Evolutionary conservation across 768 basidiomycete species (phyloP).

Genomic region (Lactarius quietus): DNA sequence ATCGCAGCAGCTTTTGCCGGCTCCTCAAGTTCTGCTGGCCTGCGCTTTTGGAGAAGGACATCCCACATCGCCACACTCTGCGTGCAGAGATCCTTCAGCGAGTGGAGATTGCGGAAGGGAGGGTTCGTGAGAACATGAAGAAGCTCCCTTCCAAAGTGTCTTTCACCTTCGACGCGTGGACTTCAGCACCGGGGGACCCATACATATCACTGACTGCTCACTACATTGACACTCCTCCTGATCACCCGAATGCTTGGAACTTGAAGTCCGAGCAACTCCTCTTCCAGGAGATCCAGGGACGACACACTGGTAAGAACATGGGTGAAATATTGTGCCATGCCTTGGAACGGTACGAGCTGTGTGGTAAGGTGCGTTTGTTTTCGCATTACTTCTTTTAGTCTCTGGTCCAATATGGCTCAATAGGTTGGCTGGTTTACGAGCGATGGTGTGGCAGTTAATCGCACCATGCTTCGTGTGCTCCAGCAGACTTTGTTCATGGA

Average conservation of each 20-base stretch:
- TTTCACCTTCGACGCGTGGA: no score
- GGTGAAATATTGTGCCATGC: not conserved
- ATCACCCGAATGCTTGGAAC: not conserved
- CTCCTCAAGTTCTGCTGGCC: not conserved
- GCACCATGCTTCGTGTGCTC: not conserved
- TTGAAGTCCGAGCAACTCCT: not conserved
- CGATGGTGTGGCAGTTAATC: not conserved
- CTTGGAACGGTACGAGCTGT: not conserved
- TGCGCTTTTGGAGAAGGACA: not conserved
- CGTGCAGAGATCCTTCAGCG: no score
- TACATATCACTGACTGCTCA: not conserved
- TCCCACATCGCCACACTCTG: not conserved
- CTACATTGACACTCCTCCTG: not conserved
- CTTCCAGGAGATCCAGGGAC: not conserved
- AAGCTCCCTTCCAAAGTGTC: no score
- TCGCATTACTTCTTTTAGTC: no score
- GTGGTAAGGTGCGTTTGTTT: not conserved
- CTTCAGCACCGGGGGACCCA: no score
- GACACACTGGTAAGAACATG: not conserved
- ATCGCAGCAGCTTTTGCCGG: not conserved
- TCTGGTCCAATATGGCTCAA: no score
- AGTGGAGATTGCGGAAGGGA: no score
- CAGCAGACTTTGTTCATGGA: no score
- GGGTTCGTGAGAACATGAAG: no score
- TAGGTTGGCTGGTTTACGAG: not conserved